These are phyloP conservation scores for Leccinum holopus DNA, from an alignment of 1,284 basidiomycete species.

Conservation along the genomic window DNA sequence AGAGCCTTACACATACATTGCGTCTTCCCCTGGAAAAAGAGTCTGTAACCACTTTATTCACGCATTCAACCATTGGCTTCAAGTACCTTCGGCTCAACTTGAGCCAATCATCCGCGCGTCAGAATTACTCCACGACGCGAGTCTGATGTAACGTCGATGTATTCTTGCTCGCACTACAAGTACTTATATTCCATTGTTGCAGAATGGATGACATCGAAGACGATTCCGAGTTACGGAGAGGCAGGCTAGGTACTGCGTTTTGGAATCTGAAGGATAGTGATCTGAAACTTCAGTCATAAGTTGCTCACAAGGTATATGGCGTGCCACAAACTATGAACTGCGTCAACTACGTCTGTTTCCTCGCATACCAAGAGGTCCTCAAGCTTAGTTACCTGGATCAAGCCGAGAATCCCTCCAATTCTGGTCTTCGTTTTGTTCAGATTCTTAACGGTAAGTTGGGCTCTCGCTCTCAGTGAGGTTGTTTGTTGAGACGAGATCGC, in stretches of 20 bases:
- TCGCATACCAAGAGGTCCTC: constrained; percentile 78
- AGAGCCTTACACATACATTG: constrained; percentile 90
- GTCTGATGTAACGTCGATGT: constrained; percentile 44
- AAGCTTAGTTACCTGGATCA: constrained; percentile 20
- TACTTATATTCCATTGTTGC: constrained; percentile 5
- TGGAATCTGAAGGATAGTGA: not conserved
- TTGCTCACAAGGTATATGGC: constrained; percentile 80
- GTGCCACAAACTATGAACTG: constrained; percentile 82
- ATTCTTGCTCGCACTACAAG: not conserved
- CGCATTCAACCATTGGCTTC: constrained; percentile 94
- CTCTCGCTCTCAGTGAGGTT: not conserved
- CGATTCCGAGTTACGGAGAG: constrained; percentile 70
- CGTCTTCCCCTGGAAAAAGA: constrained; percentile 90
- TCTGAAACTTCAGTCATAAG: constrained; percentile 36
- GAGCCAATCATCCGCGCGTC: constrained; percentile 76
- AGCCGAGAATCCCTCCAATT: constrained; percentile 7
- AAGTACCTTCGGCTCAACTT: constrained; percentile 75
- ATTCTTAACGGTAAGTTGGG: constrained; percentile 63
- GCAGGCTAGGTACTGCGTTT: constrained; percentile 56
- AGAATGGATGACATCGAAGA: constrained; percentile 88
- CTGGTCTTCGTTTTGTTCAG: constrained; percentile 47
- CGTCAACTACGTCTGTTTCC: constrained; percentile 90
- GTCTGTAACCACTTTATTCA: constrained; percentile 86
- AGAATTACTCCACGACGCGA: constrained; percentile 91
- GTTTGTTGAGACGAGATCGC: not conserved